phyloP scores from a whole-genome alignment of 176 grass and related monocot genomes.

The Aechmea fasciata region DNA sequence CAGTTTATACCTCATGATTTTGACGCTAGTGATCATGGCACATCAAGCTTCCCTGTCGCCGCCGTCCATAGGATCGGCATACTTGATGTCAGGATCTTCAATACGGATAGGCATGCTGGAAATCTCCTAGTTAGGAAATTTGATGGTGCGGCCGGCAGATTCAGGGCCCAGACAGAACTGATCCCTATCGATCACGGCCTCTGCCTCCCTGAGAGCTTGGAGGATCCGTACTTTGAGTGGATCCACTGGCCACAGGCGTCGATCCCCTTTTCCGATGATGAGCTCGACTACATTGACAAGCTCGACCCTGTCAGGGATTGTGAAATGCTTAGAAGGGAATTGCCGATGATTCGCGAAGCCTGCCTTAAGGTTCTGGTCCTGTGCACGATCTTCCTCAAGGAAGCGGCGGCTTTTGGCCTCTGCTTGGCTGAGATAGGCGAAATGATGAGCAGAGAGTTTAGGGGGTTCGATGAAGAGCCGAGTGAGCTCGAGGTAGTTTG shows the following conservation, averaged over 20 bases:
- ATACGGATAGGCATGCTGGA: conserved; percentile 69
- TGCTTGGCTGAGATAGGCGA: conserved; percentile 58
- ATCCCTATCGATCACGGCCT: conserved; percentile 78
- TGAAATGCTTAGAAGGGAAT: conserved; percentile 33
- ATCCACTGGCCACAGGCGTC: conserved; percentile 66
- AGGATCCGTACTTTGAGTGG: conserved; percentile 74
- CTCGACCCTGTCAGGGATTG: conserved; percentile 44
- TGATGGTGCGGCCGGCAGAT: conserved; percentile 35
- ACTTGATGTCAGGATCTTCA: conserved; percentile 77
- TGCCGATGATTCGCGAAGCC: conserved; percentile 59
- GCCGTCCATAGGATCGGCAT: conserved; percentile 76
- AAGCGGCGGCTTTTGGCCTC: conserved; percentile 43
- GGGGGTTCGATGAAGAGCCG: conserved; percentile 50
- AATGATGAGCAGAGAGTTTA: conserved; percentile 65
- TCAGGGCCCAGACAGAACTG: conserved; percentile 51
- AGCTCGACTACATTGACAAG: conserved; percentile 51
- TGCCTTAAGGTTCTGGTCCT: conserved; percentile 47
- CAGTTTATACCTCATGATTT: conserved; percentile 74
- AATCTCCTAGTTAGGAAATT: conserved; percentile 73
- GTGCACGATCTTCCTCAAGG: conserved; percentile 59
- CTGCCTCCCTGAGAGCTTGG: conserved; percentile 60
- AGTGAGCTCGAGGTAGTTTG: conserved; percentile 56
- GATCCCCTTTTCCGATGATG: conserved; percentile 51
- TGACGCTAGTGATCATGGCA: conserved; percentile 67
- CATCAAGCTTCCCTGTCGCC: conserved; percentile 55